Percentiles rank a stretch among this genome's conserved stretches.
Conservation (phyloP, 768 basidiomycete genomes). For the Kondoa subrosea region DNA sequence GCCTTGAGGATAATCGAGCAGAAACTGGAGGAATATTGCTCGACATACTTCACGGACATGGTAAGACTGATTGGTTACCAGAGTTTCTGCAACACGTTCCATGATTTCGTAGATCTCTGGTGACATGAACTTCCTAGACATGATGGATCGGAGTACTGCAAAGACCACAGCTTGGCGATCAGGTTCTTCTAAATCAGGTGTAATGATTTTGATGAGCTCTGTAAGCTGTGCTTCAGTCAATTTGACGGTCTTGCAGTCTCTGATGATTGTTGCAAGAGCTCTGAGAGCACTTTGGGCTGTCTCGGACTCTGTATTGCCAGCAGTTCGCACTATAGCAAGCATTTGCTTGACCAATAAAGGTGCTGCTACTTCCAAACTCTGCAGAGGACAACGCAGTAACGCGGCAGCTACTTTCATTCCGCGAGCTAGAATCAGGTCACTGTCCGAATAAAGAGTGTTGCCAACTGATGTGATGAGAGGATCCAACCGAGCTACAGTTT, state of each 20-base stretch:
- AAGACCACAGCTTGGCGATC: constrained; percentile 71
- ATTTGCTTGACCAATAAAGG: constrained; percentile 71
- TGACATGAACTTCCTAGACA: constrained; percentile 76
- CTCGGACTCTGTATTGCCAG: constrained; percentile 77
- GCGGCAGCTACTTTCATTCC: constrained; percentile 64
- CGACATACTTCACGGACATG: constrained; percentile 85
- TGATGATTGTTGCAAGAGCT: constrained; percentile 67
- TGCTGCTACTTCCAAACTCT: constrained; percentile 53
- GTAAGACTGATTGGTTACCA: constrained; percentile 81
- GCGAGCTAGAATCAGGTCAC: constrained; percentile 52
- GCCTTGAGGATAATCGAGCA: constrained; percentile 93
- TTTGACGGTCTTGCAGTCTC: constrained; percentile 64
- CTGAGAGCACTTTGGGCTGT: constrained; percentile 74
- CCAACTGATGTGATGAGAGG: constrained; percentile 73
- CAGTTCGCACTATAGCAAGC: constrained; percentile 59
- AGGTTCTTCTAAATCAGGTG: constrained; percentile 80
- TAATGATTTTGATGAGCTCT: constrained; percentile 56
- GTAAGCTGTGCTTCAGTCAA: constrained; percentile 78
- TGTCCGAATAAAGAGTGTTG: constrained; percentile 74
- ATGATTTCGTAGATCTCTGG: constrained; percentile 95
- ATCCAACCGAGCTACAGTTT: constrained; percentile 65
- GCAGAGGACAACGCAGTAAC: constrained; percentile 67
- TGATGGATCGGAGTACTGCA: constrained; percentile 71
- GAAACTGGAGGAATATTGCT: constrained; percentile 72
- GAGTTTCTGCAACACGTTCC: constrained; percentile 75